Percentiles rank a stretch among this genome's conserved stretches.
phyloP scores from a whole-genome alignment of 2,329 filamentous ascomycete genomes.

The Chaetomium strumarium region DNA sequence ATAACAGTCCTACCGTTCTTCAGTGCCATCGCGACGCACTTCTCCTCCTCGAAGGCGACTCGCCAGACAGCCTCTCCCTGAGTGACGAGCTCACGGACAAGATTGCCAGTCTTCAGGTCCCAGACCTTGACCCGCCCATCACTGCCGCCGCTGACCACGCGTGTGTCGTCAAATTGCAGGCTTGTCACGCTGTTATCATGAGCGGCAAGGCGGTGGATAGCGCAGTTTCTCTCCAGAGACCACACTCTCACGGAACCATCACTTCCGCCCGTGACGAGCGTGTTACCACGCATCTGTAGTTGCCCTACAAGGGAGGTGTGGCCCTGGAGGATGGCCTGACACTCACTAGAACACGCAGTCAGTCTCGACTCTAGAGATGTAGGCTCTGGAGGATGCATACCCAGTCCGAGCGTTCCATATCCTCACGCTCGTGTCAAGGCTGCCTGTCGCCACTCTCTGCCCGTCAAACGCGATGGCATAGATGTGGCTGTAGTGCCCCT shows the following conservation, averaged over 20 bases:
- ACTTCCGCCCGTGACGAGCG: slow-evolving; percentile 89
- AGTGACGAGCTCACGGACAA: slow-evolving; percentile 84
- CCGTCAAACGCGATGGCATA: slow-evolving; percentile 98
- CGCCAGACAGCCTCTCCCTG: slow-evolving; percentile 96
- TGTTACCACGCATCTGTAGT: slow-evolving; percentile 90
- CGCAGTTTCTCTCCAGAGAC: slow-evolving; percentile 84
- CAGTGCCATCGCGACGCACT: slow-evolving; percentile 91
- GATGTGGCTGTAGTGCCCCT: slow-evolving; percentile 96
- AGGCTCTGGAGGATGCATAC: slow-evolving; percentile 41
- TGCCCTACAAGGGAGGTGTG: slow-evolving; percentile 97
- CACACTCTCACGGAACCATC: slow-evolving; percentile 95
- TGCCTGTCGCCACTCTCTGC: slow-evolving; percentile 86
- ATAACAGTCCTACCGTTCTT: slow-evolving; percentile 84
- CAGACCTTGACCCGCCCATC: slow-evolving; percentile 98
- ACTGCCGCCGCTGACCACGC: slow-evolving; percentile 91
- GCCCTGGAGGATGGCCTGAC: slow-evolving; percentile 87
- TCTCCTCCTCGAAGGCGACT: slow-evolving; percentile 97
- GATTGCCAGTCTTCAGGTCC: slow-evolving; percentile 86
- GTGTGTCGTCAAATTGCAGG: slow-evolving; percentile 90
- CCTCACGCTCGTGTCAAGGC: slow-evolving; percentile 90
- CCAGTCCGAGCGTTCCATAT: slow-evolving; percentile 93
- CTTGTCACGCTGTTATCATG: slow-evolving; percentile 99
- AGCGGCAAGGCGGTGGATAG: slow-evolving; percentile 89
- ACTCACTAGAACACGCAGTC: slow-evolving; percentile 48
- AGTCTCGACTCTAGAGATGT: slow-evolving; percentile 19